These are phyloP conservation scores for Retiboletus flavoniger DNA, from an alignment of 1,284 basidiomycete species.

Conservation along the genomic window DNA sequence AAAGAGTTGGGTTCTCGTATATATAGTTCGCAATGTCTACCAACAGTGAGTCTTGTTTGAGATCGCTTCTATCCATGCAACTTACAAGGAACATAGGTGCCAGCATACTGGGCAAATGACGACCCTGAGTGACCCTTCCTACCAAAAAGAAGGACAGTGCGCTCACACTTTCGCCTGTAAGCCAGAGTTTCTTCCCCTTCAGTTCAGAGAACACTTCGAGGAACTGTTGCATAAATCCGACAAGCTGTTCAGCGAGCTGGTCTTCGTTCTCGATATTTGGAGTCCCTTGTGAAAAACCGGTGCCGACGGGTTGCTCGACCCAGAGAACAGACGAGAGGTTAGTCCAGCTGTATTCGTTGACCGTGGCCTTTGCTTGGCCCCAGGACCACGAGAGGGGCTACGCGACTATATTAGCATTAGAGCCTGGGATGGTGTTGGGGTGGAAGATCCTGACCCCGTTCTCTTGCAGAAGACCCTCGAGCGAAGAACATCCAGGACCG, in stretches of 20 bases:
- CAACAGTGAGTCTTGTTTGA: neutral
- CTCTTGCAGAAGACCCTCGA: constrained; percentile 79
- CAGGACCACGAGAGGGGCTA: constrained; percentile 67
- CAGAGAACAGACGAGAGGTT: constrained; percentile 78
- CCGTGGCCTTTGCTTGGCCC: constrained; percentile 63
- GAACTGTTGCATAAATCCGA: constrained; percentile 71
- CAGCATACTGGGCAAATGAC: constrained; percentile 46
- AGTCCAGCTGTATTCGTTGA: constrained; percentile 77
- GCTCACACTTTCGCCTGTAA: constrained; percentile 71
- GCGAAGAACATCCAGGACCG: constrained; percentile 64
- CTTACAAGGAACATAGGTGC: constrained; percentile 58
- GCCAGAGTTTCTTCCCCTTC: constrained; percentile 66
- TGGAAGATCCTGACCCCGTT: constrained; percentile 61
- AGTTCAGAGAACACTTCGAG: constrained; percentile 69
- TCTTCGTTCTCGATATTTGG: constrained; percentile 71
- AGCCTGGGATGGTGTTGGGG: neutral
- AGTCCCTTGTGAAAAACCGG: constrained; percentile 74
- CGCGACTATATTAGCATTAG: neutral
- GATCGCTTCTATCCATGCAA: neutral
- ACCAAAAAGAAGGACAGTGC: neutral
- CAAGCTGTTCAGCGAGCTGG: constrained; percentile 50
- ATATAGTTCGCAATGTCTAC: constrained; percentile 75
- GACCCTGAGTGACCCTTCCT: neutral
- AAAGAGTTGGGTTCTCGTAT: constrained; percentile 50
- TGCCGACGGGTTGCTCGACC: constrained; percentile 84